Evolutionary conservation across 306 rosid genomes (phyloP).

Genomic region (Neltuma alba): DNA sequence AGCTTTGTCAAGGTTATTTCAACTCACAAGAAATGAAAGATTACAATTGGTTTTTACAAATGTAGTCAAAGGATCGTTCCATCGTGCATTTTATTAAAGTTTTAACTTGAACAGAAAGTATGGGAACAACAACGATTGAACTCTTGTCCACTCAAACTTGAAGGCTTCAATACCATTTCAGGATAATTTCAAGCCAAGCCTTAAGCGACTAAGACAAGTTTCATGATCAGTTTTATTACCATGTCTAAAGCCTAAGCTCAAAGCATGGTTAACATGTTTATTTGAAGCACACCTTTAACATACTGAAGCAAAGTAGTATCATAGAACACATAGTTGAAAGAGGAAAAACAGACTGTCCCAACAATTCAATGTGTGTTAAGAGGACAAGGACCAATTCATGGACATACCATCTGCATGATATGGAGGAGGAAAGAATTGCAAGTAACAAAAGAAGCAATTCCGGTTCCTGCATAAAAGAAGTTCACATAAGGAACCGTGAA

Average conservation of each 20-base stretch:
- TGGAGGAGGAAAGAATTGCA: conserved; percentile 95
- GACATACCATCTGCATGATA: conserved; percentile 74
- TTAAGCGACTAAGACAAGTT: not conserved
- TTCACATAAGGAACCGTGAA: conserved; percentile 39
- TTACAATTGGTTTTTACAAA: not conserved
- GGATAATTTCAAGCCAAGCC: not conserved
- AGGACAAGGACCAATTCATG: conserved; percentile 15
- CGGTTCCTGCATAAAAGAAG: conserved; percentile 57
- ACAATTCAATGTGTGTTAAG: not conserved
- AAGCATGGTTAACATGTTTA: not conserved
- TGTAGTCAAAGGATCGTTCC: not conserved
- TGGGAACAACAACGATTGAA: not conserved
- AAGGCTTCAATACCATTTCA: not conserved
- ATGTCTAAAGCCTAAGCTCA: not conserved
- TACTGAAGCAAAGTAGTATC: not conserved
- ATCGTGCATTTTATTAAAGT: not conserved
- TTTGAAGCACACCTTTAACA: not conserved
- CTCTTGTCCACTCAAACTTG: not conserved
- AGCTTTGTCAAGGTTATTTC: not conserved
- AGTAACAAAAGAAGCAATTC: conserved; percentile 80
- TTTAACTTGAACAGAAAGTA: not conserved
- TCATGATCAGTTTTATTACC: not conserved
- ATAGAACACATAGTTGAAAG: not conserved
- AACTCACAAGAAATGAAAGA: not conserved
- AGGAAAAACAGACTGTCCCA: conserved; percentile 9